phyloP scores from a whole-genome alignment of 495 filamentous ascomycete genomes.

The Aspergillus ellipticus region DNA sequence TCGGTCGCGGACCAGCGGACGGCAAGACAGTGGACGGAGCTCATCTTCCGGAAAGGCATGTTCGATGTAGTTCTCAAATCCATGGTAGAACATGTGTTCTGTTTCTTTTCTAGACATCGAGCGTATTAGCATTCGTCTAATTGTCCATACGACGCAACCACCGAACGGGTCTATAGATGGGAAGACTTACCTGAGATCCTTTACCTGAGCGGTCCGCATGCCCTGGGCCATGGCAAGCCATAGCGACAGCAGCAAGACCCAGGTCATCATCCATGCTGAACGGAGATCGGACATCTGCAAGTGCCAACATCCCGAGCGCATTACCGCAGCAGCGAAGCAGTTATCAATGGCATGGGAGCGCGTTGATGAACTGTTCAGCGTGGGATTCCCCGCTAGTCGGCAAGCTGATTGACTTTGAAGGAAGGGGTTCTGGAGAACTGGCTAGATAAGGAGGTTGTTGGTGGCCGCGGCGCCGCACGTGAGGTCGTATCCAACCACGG shows the following conservation, averaged over 20 bases:
- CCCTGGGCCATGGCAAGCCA: constrained; percentile 39
- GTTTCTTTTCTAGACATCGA: constrained; percentile 60
- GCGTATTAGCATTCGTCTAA: background rate
- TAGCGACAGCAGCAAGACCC: constrained; percentile 37
- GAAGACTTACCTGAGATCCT: constrained; percentile 34
- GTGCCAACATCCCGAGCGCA: constrained; percentile 45
- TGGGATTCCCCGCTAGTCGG: background rate
- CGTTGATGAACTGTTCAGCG: background rate
- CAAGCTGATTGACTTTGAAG: background rate
- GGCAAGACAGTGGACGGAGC: constrained; percentile 82
- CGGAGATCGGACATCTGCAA: constrained; percentile 35
- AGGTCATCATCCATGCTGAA: constrained; percentile 38
- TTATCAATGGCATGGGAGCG: constrained; percentile 29
- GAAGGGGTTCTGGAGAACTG: background rate
- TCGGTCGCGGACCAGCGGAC: constrained; percentile 75
- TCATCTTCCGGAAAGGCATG: constrained; percentile 97
- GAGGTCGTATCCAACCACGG: constrained; percentile 9
- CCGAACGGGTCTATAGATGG: background rate
- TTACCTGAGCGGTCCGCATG: constrained; percentile 40
- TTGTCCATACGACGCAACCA: constrained; percentile 5
- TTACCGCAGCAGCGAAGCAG: constrained; percentile 32
- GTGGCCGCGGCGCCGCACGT: constrained; percentile 16
- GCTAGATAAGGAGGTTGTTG: background rate
- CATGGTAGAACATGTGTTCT: constrained; percentile 93
- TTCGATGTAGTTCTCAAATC: constrained; percentile 90